Evolutionary conservation across 116 monocot genomes (phyloP), one percentile per base, ranked within the genome.

Genomic region (Trichopus zeylanicus): DNA sequence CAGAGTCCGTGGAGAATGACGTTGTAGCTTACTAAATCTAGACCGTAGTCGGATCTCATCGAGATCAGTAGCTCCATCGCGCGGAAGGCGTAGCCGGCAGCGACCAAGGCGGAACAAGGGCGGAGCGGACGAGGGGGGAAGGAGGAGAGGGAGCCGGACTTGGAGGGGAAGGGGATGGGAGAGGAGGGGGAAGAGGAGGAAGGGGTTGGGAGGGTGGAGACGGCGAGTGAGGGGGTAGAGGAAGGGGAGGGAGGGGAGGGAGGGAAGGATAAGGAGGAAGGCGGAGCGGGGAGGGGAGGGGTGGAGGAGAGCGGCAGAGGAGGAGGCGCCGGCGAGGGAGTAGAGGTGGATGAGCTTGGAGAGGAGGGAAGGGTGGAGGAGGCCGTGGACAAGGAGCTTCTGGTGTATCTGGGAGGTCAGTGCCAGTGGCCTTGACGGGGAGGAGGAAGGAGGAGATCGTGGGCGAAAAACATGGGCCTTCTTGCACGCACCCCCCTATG

Each of bases 11-110:
- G 56, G 18, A 77, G 57, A 1, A 77, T 12, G 1, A 62, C 66
- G 70, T 82, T 82, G 64, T 65, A 73, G 24, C 77, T 77, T 35
- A 82, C 73, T 25, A 63, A 0, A 48, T 80, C 80, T 1, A 70
- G 74, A 1, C 70, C 51, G 39, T 12, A 53, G 34, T 70, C 47
- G 29, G 46, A 61, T 66, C 31, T 20, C 79, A 80, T 70, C 46
- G 59, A 53, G 4, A 10, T 15, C 34, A 68, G 25, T 19, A 75
- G 48, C 11, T 38, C 30, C 13, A 52, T 18, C 5, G 64, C 63
- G 8, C 16, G 32, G 0, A 25, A n/a, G n/a, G n/a, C n/a, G n/a
- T n/a, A n/a, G n/a, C n/a, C n/a, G n/a, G n/a, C n/a, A n/a, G n/a
- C n/a, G n/a, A n/a, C n/a, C n/a, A n/a, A n/a, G n/a, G n/a, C n/a